Percentiles rank a stretch among this genome's conserved stretches.
Conservation (phyloP, 192 early-diverging fungal species). For the Geranomyces michiganensis region DNA sequence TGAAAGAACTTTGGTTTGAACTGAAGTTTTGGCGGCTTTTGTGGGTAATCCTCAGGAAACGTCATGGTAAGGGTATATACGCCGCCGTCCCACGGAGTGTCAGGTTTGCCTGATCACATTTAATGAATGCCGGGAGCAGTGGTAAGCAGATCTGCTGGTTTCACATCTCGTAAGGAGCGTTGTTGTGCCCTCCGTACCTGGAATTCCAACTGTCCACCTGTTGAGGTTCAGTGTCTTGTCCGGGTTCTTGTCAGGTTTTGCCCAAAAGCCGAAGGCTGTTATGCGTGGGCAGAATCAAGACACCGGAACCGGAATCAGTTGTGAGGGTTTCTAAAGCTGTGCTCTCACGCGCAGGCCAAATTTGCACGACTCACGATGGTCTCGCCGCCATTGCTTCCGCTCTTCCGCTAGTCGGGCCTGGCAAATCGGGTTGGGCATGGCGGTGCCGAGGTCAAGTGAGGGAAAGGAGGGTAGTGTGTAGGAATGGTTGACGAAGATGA, state of each 20-base stretch:
- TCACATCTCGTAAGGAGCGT: no score
- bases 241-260: conserved; percentile 80
- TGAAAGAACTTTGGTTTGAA: conserved; percentile 44
- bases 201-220: conserved; percentile 82
- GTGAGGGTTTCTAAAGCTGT: neutral
- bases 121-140: no score
- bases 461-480: no score
- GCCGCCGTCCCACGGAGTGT: conserved; percentile 81
- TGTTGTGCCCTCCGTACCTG: conserved; percentile 46
- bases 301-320: neutral
- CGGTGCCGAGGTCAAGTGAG: no score
- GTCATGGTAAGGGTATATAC: conserved; percentile 79
- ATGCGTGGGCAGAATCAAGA: neutral
- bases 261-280: conserved; percentile 82
- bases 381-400: conserved; percentile 97
- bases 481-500: no score
- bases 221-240: conserved; percentile 83
- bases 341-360: neutral
- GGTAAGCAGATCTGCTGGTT: neutral
- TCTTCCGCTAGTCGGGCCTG: conserved; percentile 84
- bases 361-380: conserved; percentile 66
- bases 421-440: conserved; percentile 59
- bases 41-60: conserved; percentile 90
- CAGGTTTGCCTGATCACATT: conserved; percentile 50
- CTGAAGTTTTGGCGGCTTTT: conserved; percentile 82